phyloP scores from a whole-genome alignment of 176 grass and related monocot species.

The Triticum timopheevii region DNA sequence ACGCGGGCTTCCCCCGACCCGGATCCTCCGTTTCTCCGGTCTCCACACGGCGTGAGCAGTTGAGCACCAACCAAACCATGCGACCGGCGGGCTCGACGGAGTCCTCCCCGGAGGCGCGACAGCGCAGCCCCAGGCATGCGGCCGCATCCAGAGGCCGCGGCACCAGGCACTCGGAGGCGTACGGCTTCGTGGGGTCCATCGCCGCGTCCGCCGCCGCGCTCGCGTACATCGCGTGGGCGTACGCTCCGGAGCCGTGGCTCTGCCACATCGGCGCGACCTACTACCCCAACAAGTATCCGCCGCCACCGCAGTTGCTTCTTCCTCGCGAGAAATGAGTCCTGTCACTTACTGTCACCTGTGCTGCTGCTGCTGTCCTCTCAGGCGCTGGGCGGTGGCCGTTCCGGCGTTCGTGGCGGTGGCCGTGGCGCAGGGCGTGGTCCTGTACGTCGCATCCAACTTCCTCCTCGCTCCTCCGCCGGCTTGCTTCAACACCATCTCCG shows the following conservation, averaged over 20 bases:
- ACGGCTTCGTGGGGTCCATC: conserved; percentile 84
- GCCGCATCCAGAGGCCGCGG: conserved; percentile 22
- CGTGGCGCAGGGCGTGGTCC: conserved; percentile 31
- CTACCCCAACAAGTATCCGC: conserved; percentile 64
- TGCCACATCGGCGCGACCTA: conserved; percentile 59
- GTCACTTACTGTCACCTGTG: not conserved
- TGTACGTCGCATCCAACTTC: conserved; percentile 61
- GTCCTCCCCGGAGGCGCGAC: not conserved
- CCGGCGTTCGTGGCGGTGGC: conserved; percentile 48
- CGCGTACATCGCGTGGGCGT: conserved; percentile 62
- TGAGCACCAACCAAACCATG: not conserved
- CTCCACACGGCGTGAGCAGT: too few species aligned
- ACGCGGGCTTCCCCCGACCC: too few species aligned
- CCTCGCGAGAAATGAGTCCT: not conserved
- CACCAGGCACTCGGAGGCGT: conserved; percentile 68
- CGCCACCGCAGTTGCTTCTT: not conserved
- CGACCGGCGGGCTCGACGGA: not conserved
- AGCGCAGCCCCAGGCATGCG: conserved; percentile 54
- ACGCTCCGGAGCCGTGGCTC: conserved; percentile 58
- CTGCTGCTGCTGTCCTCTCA: conserved; percentile 7
- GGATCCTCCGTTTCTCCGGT: too few species aligned
- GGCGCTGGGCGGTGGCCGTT: conserved; percentile 59
- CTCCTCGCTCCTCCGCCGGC: conserved; percentile 31
- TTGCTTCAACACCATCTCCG: conserved; percentile 46
- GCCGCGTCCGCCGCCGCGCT: conserved; percentile 30